Evolutionary conservation across 192 early-diverging fungal species (phyloP), one percentile per base, ranked within the genome.

Genomic region (Coemansia nantahalensis): DNA sequence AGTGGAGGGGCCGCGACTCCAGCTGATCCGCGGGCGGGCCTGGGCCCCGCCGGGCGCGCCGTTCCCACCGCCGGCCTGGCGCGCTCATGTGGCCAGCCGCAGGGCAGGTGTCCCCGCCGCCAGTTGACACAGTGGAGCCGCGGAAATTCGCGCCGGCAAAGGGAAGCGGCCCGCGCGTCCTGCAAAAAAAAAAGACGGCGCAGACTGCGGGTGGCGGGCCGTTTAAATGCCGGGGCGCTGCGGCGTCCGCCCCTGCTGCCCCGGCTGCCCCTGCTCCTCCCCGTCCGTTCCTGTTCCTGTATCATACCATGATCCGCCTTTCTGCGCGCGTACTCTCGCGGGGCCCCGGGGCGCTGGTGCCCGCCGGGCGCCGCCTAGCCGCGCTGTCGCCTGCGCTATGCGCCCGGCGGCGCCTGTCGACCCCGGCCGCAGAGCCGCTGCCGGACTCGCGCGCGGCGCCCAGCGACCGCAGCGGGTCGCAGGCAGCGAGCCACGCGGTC

Each of bases 401-500:
- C 15, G 41, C 26, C n/a, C 51, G 23, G 18, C 50, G 67, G 26
- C 16, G 33, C 8, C 61, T 68, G 11, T 40, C 56, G n/a, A 68
- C 72, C 0, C 54, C 71, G 16, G 46, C 64, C 21, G 61, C 65
- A 7, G 65, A 76, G 36, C 61, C 72, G 1, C 65, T 54, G 41
- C 56, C 35, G 3, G 54, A 7, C 26, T 3, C 71, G 4, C 52
- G 9, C 41, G 47, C 55, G n/a, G 19, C n/a, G n/a, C n/a, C 12
- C 50, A 37, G 34, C 26, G 38, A 56, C 19, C 45, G 40, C n/a
- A 28, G 53, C 3, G 39, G 43, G 39, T 36, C 63, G 23, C 33
- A 78, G 23, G 59, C 66, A 40, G 71, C 75, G 16, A 55, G 62
- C 68, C 91, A 97, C 56, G 92, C 92, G 16, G 91, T 94, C 3